Base-by-base conservation (phyloP, 306 rosid genomes). In the Psophocarpus tetragonolobus region DNA sequence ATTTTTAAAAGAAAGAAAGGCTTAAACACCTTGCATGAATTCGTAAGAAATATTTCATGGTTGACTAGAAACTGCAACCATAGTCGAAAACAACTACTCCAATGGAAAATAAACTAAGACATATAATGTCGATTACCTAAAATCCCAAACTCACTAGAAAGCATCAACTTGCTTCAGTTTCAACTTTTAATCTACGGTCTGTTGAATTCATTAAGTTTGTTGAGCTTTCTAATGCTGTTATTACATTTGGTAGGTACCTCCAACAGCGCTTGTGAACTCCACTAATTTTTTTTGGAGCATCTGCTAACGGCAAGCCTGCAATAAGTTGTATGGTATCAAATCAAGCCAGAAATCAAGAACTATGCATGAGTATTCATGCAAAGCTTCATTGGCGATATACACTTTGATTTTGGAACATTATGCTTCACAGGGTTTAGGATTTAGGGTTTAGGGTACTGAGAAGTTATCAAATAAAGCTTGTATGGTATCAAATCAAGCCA, bases 221-320 rank as follows among this genome's bases (percentile, higher is more conserved):
- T 21, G 80, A 75, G 79, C 74, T 73, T 79, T 81, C 91, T 11
- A 66, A 39, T 35, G 85, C 65, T 54, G 77, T 88, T 20, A 84
- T 60, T 60, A 80, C 63, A 79, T 77, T 77, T 45, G 89, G 81
- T 68, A 92, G 87, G 87, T 92, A 92, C 83, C 81, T 91, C 99
- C 99, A 96, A 81, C 99, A 89, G 45, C 99, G 97, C 87, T 96
- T 96, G 90, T 96, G 96, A 77, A 91, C 99, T 78, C 99, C 99
- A 65, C 99, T 91, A 29, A 96, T 88, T 81, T 92, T 92, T 87
- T 91, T 96, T 1, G 99, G 91, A 67, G 89, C 88, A 61, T 85
- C 91, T 4, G 88, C 97, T 36, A 81, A 47, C 11, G 83, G 91
- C 83, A 82, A 80, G 71, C 99, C 98, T 96, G 96, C 83, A 88